Evolutionary conservation across 805 yeast species (phyloP), one percentile per base, ranked within the genome.

Genomic region (Wickerhamomyces bovis): DNA sequence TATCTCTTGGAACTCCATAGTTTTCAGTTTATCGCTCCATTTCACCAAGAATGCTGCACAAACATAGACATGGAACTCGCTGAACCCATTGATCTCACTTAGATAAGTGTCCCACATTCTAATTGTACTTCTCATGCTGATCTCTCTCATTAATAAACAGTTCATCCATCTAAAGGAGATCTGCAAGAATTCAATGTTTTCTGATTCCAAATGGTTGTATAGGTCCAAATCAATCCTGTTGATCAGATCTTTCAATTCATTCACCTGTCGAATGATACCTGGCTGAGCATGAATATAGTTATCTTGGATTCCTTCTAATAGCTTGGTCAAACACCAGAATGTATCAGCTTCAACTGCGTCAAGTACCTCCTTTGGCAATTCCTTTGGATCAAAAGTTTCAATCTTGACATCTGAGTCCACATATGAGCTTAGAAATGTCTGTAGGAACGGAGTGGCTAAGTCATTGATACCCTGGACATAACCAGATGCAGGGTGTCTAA

Each of bases 121-220:
- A 20, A 90, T 81, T 6, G 90, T 85, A 50, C 88, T 77, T 26
- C 71, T 70, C 58, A 94, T 80, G 38, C 83, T 80, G 40, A 94
- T 73, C 58, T 94, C 99, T 54, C 99, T 78, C 99, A 94, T 94
- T 43, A 94, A 70, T 58, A 94, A 70, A 69, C 99, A 94, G 67
- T 94, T 94, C 98, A 94, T 94, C 99, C 99, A 94, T 55, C 99
- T 75, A 69, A 94, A 94, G 19, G 97, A 80, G 65, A 94, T 94
- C 66, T 94, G 99, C 53, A 94, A 80, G 60, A 94, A 94, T 65
- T 94, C 96, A n/a, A 94, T 80, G 42, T 86, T 86, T 62, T 94
- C 97, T 1, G 65, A 60, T 49, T 82, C 81, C 53, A 94, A 77
- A 67, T 94, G 98, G 35, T 72, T 71, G 36, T 82, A 81, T 30